These are phyloP conservation scores for Phytophthora lateralis DNA, from an alignment of 352 stramenopile species.

Conservation along the genomic window DNA sequence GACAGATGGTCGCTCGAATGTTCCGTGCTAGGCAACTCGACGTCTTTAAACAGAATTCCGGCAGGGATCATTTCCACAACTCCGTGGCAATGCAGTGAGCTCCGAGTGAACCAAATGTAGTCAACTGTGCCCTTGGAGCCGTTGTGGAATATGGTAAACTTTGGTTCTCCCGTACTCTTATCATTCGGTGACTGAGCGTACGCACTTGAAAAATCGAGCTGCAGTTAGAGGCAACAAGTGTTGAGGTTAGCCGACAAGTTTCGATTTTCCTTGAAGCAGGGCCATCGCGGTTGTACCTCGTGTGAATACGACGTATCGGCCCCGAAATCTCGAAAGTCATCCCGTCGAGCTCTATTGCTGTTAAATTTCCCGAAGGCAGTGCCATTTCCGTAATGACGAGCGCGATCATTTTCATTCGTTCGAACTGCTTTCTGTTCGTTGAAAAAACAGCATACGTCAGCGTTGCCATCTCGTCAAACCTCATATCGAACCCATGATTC, in stretches of 20 bases:
- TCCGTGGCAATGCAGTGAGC: constrained; percentile 59
- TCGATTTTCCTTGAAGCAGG: neutral
- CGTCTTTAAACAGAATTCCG: constrained; percentile 53
- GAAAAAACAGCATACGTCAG: constrained; percentile 2
- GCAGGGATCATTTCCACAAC: constrained; percentile 68
- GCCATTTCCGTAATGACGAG: constrained; percentile 43
- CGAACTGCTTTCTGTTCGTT: constrained; percentile 35
- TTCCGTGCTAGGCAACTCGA: constrained; percentile 55
- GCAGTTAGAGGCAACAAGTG: neutral
- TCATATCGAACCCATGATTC: neutral
- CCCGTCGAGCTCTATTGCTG: constrained; percentile 14
- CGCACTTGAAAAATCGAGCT: constrained; percentile 65
- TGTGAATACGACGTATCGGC: constrained; percentile 27
- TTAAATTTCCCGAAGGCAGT: constrained; percentile 52
- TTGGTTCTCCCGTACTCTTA: constrained; percentile 61
- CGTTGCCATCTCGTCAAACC: neutral
- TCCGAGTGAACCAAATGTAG: constrained; percentile 71
- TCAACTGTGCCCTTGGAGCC: constrained; percentile 63
- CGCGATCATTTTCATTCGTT: constrained; percentile 42
- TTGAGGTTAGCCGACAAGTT: neutral
- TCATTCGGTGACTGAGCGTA: constrained; percentile 62
- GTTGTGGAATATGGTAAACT: constrained; percentile 77
- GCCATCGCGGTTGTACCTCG: constrained; percentile 19
- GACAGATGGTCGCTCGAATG: constrained; percentile 72
- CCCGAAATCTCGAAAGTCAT: constrained; percentile 29